Evolutionary conservation across 441 rosid species (phyloP).

Genomic region (Omphalea diandra): DNA sequence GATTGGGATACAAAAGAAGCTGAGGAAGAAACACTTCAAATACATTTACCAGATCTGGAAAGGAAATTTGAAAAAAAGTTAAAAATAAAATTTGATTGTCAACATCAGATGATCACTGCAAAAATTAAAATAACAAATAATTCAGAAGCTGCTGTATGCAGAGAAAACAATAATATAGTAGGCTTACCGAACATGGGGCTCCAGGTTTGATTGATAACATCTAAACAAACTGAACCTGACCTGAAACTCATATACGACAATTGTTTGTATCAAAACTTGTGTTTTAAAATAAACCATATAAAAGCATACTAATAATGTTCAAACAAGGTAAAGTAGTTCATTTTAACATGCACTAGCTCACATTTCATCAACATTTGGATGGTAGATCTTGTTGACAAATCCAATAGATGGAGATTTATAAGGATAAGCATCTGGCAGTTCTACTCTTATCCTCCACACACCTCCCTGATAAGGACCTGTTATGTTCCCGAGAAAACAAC

Average conservation of each 20-base stretch:
- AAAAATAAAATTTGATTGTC: too few species aligned
- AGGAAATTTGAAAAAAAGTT: conserved; percentile 5
- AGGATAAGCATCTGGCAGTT: conserved; percentile 81
- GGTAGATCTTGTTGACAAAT: conserved; percentile 73
- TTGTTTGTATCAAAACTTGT: not conserved
- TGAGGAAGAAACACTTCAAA: conserved; percentile 97
- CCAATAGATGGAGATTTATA: conserved; percentile 77
- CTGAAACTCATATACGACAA: conserved; percentile 42
- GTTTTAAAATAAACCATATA: not conserved
- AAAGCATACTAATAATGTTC: not conserved
- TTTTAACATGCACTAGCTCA: conserved; percentile 36
- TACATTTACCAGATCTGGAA: conserved; percentile 85
- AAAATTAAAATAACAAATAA: conserved; percentile 16
- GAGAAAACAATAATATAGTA: conserved; percentile 5
- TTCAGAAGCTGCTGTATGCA: not conserved
- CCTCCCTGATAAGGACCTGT: conserved; percentile 83
- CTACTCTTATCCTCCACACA: conserved; percentile 75
- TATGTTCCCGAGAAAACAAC: conserved; percentile 25
- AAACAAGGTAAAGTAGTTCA: conserved; percentile 20
- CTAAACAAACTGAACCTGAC: conserved; percentile 95
- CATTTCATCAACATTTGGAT: conserved; percentile 87
- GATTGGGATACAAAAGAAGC: conserved; percentile 91
- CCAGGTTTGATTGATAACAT: conserved; percentile 95
- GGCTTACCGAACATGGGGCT: conserved; percentile 94
- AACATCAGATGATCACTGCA: conserved; percentile 18